These are phyloP conservation scores for Coniochaeta hoffmannii DNA, from an alignment of 2,329 filamentous ascomycete species.

Conservation along the genomic window DNA sequence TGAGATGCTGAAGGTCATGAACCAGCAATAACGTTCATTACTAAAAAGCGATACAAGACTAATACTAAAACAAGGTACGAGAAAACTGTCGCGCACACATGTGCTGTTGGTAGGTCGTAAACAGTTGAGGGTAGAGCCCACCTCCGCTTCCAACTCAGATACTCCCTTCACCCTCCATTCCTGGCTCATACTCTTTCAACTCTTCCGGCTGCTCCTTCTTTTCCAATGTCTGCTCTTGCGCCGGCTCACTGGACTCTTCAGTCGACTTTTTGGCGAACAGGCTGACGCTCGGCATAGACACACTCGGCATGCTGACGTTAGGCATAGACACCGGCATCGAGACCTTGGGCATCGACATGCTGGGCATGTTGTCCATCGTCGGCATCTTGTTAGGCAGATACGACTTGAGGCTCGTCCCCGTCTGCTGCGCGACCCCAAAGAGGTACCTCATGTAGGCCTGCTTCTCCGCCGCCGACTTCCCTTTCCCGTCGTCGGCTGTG, in stretches of 20 bases:
- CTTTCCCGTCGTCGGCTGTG: slow-evolving; percentile 20
- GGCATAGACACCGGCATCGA: slow-evolving; percentile 1
- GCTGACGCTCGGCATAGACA: slow-evolving; percentile 16
- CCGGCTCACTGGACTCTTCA: neutral
- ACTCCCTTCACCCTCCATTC: no score
- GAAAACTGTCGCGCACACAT: no score
- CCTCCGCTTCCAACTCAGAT: neutral
- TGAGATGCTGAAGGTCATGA: no score
- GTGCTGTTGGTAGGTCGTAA: no score
- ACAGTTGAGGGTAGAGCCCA: no score
- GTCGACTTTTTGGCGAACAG: slow-evolving; percentile 12
- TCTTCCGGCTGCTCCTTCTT: neutral
- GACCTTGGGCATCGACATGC: slow-evolving; percentile 10
- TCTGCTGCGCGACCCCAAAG: slow-evolving; percentile 39
- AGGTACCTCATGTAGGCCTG: slow-evolving; percentile 41
- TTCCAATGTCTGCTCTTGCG: neutral
- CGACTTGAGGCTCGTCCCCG: slow-evolving; percentile 36
- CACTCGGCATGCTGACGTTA: slow-evolving; percentile 1
- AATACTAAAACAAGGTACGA: no score
- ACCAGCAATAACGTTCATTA: no score
- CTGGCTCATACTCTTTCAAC: no score
- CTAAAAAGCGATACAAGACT: no score
- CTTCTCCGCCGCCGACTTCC: slow-evolving; percentile 21
- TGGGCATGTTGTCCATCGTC: slow-evolving; percentile 19
- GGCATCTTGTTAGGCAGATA: slow-evolving; percentile 37